Evolutionary conservation across 2,329 filamentous ascomycete species (phyloP).

Genomic region (Metarhizium anisopliae): DNA sequence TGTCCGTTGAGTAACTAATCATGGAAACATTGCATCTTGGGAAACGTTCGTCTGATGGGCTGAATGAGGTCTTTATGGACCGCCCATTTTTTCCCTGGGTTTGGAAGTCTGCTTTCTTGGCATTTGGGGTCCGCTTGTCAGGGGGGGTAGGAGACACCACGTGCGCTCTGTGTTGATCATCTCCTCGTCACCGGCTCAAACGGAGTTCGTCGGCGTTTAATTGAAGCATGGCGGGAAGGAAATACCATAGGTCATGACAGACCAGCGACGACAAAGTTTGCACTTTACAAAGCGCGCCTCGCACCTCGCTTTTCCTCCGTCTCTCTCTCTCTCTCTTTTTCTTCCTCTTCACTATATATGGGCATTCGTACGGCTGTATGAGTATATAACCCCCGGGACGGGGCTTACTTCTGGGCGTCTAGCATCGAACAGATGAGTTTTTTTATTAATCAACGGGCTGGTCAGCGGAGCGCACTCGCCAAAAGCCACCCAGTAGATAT

Average conservation of each 20-base stretch:
- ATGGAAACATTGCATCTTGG: background rate
- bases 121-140: background rate
- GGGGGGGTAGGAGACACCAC: background rate
- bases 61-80: background rate
- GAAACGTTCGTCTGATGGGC: background rate
- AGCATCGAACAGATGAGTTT: background rate
- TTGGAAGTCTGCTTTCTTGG: background rate
- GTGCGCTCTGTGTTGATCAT: background rate
- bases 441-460: background rate
- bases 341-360: too few relatives aligned
- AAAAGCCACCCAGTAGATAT: background rate
- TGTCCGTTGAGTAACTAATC: constrained; percentile 6
- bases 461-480: background rate
- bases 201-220: background rate
- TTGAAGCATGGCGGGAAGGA: background rate
- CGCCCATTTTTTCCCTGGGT: background rate
- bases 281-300: background rate
- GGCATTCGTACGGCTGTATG: too few relatives aligned
- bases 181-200: background rate
- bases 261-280: background rate
- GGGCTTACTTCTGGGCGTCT: too few relatives aligned
- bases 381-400: too few relatives aligned
- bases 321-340: background rate
- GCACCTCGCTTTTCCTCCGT: background rate
- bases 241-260: background rate